Base-by-base conservation (phyloP, 169 alveolate species). In the Plasmodium cynomolgi region DNA sequence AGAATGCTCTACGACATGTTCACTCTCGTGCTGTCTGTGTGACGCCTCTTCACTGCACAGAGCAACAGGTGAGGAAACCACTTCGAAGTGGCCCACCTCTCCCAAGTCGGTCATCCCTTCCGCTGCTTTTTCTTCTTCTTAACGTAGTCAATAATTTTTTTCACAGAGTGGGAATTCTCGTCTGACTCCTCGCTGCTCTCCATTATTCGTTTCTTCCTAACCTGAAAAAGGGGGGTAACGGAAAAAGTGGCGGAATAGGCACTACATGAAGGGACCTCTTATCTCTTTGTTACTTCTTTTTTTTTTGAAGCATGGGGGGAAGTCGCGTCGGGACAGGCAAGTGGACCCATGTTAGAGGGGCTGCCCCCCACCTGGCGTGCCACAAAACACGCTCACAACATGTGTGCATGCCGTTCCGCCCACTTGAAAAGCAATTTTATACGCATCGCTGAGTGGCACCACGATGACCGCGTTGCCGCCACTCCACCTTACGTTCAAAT, bases 171-270 rank as follows among this genome's bases (percentile, higher is more conserved):
- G 62, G 71, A 81, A 20, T 79, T 79, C 20, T 88, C 90, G 72
- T 80, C 88, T 17, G 88, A 88, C 31, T 88, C 94, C 3, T 88
- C 94, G 31, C 94, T 88, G 31, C 94, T 88, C 31, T 54, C 83
- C 39, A 79, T 41, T 88, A 88, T 88, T 56, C 88, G 41, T 58
- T 77, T 88, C 39, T 80, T 88, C 58, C 5, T 88, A 8, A 88
- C 83, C 94, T 88, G 81, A 74, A 85, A 84, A 47, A 44, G 62
- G 41, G 29, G 23, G 37, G 79, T 31, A 84, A 73, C 7, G 29
- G 13, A n/a, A 79, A 79, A 13, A 54, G 79, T 54, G 34, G 1
- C 56, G 11, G 39, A 54, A 33, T 33, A 81, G 11, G 15, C 3
- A 62, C 75, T 62, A 62, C 0, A 62, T 20, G 11, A 47, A 47